Evolutionary conservation across 768 basidiomycete genomes (phyloP).

Genomic region (Gymnopilus junonius): DNA sequence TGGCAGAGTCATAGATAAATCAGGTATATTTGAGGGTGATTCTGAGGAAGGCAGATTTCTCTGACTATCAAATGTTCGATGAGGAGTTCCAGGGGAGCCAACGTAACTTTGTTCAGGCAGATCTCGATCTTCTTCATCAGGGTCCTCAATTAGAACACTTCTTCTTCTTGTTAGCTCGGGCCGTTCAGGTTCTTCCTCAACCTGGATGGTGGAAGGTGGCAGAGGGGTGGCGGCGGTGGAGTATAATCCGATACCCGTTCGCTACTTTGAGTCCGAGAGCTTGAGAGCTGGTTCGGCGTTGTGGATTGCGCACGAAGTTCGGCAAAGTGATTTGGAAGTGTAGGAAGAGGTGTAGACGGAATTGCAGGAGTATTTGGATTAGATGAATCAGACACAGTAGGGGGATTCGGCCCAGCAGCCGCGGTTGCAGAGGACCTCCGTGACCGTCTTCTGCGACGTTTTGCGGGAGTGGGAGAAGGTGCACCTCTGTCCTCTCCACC

Average conservation of each 20-base stretch:
- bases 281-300: slow-evolving; percentile 45
- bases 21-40: slow-evolving; percentile 52
- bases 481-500: slow-evolving; percentile 58
- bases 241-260: slow-evolving; percentile 30
- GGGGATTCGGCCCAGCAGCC: slow-evolving; percentile 42
- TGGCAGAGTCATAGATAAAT: slow-evolving; percentile 54
- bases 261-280: slow-evolving; percentile 34
- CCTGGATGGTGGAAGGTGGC: slow-evolving; percentile 12
- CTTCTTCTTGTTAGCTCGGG: slow-evolving; percentile 51
- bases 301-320: slow-evolving; percentile 47
- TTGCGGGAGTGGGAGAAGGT: slow-evolving; percentile 49
- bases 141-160: slow-evolving; percentile 72
- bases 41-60: slow-evolving; percentile 57
- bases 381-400: slow-evolving; percentile 55
- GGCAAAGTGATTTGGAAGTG: slow-evolving; percentile 38
- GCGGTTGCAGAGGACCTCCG: slow-evolving; percentile 45
- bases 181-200: slow-evolving; percentile 38
- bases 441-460: slow-evolving; percentile 62
- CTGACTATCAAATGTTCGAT: slow-evolving; percentile 36
- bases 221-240: slow-evolving; percentile 23
- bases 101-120: slow-evolving; percentile 42
- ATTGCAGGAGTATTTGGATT: slow-evolving; percentile 66
- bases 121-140: slow-evolving; percentile 56
- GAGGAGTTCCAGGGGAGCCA: slow-evolving; percentile 47
- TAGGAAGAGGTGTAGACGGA: slow-evolving; percentile 55